phyloP scores from a whole-genome alignment of 495 filamentous ascomycete species.

The Corynascus novoguineensis region DNA sequence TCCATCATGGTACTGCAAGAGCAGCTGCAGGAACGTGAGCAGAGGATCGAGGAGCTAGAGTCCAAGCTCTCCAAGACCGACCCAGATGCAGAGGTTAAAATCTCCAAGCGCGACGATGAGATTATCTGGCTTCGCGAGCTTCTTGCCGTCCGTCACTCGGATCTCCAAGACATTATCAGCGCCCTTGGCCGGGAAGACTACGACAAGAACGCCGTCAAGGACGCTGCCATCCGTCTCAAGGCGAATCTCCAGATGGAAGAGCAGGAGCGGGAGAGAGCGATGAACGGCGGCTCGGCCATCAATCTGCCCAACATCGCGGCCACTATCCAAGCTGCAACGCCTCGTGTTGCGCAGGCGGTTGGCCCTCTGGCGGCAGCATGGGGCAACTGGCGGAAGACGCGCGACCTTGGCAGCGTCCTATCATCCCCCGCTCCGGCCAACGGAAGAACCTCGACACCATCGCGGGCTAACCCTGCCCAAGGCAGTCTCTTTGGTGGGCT shows the following conservation, averaged over 20 bases:
- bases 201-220: conserved; percentile 69
- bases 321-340: conserved; percentile 57
- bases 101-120: conserved; percentile 86
- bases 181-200: conserved; percentile 67
- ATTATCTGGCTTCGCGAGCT: conserved; percentile 93
- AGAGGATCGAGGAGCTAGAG: conserved; percentile 80
- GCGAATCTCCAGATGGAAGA: conserved; percentile 97
- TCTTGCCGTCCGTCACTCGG: conserved; percentile 80
- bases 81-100: conserved; percentile 66
- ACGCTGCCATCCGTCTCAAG: conserved; percentile 86
- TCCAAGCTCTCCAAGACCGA: conserved; percentile 60
- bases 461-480: conserved; percentile 50
- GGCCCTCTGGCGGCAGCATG: conserved; percentile 71
- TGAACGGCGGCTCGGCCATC: conserved; percentile 52
- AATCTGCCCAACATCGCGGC: conserved; percentile 51
- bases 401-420: conserved; percentile 46
- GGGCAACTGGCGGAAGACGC: conserved; percentile 69
- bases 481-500: conserved; percentile 60
- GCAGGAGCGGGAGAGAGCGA: conserved; percentile 72
- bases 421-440: conserved; percentile 38
- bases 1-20: conserved; percentile 94
- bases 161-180: conserved; percentile 85
- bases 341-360: conserved; percentile 73
- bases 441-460: conserved; percentile 53
- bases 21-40: conserved; percentile 90